Conservation (phyloP, 441 rosid species). For the Codiaeum variegatum region DNA sequence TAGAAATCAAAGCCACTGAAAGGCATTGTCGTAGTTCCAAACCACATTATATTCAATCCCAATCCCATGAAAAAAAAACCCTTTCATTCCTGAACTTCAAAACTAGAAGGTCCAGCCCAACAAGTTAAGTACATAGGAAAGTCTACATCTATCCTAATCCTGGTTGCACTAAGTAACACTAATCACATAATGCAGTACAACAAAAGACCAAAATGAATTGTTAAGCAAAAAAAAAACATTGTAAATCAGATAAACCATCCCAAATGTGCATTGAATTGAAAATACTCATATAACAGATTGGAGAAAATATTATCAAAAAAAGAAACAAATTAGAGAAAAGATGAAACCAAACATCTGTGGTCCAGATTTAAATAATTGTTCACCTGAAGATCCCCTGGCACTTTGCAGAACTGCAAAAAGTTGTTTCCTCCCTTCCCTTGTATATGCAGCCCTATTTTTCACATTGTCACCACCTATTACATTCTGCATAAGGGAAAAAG, state of each 20-base stretch:
- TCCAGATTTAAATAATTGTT: conserved; percentile 24
- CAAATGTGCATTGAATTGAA: conserved; percentile 3
- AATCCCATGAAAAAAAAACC: not conserved
- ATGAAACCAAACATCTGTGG: conserved; percentile 8
- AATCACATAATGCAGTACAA: not conserved
- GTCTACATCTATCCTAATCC: not conserved
- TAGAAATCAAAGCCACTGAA: conserved; percentile 1
- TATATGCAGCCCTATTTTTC: conserved; percentile 81
- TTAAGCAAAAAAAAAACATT: not conserved
- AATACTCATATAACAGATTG: conserved; percentile 7
- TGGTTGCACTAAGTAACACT: not conserved
- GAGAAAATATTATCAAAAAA: too few species aligned
- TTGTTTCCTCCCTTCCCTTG: conserved; percentile 97
- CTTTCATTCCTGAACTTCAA: not conserved
- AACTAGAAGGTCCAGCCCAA: not conserved
- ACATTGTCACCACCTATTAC: conserved; percentile 53
- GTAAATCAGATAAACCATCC: not conserved
- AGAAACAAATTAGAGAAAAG: not conserved
- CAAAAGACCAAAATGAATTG: not conserved
- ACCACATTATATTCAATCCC: not conserved
- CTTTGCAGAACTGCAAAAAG: conserved; percentile 98
- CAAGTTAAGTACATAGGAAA: not conserved
- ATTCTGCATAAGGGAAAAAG: conserved; percentile 45
- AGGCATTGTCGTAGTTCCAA: not conserved
- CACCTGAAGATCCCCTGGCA: conserved; percentile 99